A percentile compares a stretch with the other conserved stretches of the same genome.
Conservation (phyloP, 164 flowering plant species). For the Paratinospora sagittata region DNA sequence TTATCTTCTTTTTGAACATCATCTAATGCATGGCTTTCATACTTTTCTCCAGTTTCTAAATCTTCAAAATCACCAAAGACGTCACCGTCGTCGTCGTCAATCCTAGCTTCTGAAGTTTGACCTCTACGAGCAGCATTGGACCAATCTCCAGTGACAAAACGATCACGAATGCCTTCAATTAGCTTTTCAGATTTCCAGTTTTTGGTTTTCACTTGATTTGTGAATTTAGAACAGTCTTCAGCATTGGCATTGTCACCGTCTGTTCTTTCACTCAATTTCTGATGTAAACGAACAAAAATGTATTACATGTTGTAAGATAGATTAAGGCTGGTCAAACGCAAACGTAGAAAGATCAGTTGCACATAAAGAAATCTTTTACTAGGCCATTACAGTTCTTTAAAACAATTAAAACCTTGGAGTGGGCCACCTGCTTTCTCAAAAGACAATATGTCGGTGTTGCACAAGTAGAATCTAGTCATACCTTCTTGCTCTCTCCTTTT, state of each 20-base stretch:
- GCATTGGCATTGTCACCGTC: slow-evolving; percentile 29
- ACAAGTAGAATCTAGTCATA: slow-evolving; percentile 15
- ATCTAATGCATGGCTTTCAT: slow-evolving; percentile 23
- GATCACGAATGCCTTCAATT: slow-evolving; percentile 66
- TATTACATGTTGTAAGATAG: background rate
- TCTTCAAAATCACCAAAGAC: slow-evolving; percentile 90
- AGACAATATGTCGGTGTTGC: background rate
- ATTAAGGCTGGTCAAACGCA: background rate
- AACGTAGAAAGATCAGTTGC: background rate
- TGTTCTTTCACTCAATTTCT: slow-evolving; percentile 41
- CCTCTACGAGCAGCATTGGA: slow-evolving; percentile 65
- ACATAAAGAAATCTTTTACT: background rate
- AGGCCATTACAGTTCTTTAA: background rate
- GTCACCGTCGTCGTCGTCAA: slow-evolving; percentile 37
- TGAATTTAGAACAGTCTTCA: slow-evolving; percentile 77
- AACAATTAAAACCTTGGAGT: background rate
- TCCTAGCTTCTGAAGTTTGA: slow-evolving; percentile 27
- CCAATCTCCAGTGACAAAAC: slow-evolving; percentile 91
- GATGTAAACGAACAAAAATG: slow-evolving; percentile 16
- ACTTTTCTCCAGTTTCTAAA: slow-evolving; percentile 72
- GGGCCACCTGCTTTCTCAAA: background rate
- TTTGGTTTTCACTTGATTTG: slow-evolving; percentile 20
- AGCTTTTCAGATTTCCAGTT: slow-evolving; percentile 54
- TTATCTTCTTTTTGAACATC: slow-evolving; percentile 31
- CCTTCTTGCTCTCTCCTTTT: slow-evolving; percentile 70